A percentile compares a stretch with the other conserved stretches of the same genome.
phyloP scores from a whole-genome alignment of 1,139 yeast genomes.

The Kurtzmaniella quercitrusa region DNA sequence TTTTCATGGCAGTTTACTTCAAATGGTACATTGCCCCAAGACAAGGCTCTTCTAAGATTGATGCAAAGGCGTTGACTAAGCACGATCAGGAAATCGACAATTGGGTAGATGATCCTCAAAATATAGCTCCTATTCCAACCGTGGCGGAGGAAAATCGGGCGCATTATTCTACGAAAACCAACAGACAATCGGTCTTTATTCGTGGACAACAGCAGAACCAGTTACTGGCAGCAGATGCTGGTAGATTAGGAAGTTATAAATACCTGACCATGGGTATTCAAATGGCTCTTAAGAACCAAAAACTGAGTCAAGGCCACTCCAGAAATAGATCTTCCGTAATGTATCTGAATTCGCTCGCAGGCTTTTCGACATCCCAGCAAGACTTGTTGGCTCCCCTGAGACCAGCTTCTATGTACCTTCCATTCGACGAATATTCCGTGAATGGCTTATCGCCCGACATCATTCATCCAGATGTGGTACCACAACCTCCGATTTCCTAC shows the following conservation, averaged over 20 bases:
- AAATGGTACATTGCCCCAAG: constrained; percentile 73
- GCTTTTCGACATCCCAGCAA: not conserved
- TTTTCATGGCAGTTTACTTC: constrained; percentile 82
- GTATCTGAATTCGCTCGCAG: not conserved
- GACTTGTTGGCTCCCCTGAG: constrained; percentile 16
- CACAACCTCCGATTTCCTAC: constrained; percentile 87
- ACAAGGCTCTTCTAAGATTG: constrained; percentile 74
- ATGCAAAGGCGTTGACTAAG: constrained; percentile 42
- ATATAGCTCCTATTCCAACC: constrained; percentile 47
- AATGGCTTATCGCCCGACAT: constrained; percentile 63
- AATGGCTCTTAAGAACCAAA: constrained; percentile 30
- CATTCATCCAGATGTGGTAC: constrained; percentile 67
- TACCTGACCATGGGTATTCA: constrained; percentile 59
- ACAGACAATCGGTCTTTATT: constrained; percentile 44
- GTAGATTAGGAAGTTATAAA: constrained; percentile 13
- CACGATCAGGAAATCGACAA: constrained; percentile 65
- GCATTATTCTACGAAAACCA: constrained; percentile 40
- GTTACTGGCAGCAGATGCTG: not conserved
- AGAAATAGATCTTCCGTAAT: not conserved
- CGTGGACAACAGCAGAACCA: constrained; percentile 26
- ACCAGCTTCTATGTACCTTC: constrained; percentile 32
- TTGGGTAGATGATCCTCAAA: constrained; percentile 56
- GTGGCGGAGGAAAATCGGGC: constrained; percentile 53
- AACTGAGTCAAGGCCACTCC: not conserved
- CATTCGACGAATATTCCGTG: constrained; percentile 39